Conservation (phyloP, 257 asterid genomes). For the Sherardia arvensis region DNA sequence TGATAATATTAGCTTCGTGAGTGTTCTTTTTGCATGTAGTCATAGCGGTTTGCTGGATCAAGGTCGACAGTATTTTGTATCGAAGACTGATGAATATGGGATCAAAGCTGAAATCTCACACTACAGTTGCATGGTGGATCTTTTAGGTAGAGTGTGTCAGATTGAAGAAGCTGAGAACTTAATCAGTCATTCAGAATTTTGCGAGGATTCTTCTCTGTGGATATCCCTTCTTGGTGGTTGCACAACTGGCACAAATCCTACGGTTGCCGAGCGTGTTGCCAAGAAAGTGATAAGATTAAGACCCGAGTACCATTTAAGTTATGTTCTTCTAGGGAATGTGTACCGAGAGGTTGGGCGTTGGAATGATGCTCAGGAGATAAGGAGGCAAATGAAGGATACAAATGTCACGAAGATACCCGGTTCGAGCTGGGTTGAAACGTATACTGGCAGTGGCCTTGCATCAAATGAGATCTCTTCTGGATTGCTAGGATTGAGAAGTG, state of each 20-base stretch:
- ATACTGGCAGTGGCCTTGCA: slow-evolving; percentile 16
- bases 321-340: slow-evolving; percentile 66
- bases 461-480: slow-evolving; percentile 6
- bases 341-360: slow-evolving; percentile 71
- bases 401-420: slow-evolving; percentile 69
- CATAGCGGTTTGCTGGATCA: slow-evolving; percentile 62
- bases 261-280: slow-evolving; percentile 55
- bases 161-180: slow-evolving; percentile 73
- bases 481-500: slow-evolving; percentile 8
- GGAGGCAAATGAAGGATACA: slow-evolving; percentile 48
- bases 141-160: slow-evolving; percentile 65
- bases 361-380: slow-evolving; percentile 57
- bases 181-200: slow-evolving; percentile 35
- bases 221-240: slow-evolving; percentile 72
- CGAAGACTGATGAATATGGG: slow-evolving; percentile 39
- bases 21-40: slow-evolving; percentile 84
- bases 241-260: slow-evolving; percentile 43
- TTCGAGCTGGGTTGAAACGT: slow-evolving; percentile 66
- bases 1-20: slow-evolving; percentile 55
- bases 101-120: slow-evolving; percentile 55
- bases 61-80: slow-evolving; percentile 42
- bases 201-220: slow-evolving; percentile 58
- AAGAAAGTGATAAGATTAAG: slow-evolving; percentile 57
- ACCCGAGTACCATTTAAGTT: slow-evolving; percentile 76
- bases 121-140: slow-evolving; percentile 83